Evolutionary conservation across 2,329 filamentous ascomycete genomes (phyloP).

Genomic region (Beauveria asiatica): DNA sequence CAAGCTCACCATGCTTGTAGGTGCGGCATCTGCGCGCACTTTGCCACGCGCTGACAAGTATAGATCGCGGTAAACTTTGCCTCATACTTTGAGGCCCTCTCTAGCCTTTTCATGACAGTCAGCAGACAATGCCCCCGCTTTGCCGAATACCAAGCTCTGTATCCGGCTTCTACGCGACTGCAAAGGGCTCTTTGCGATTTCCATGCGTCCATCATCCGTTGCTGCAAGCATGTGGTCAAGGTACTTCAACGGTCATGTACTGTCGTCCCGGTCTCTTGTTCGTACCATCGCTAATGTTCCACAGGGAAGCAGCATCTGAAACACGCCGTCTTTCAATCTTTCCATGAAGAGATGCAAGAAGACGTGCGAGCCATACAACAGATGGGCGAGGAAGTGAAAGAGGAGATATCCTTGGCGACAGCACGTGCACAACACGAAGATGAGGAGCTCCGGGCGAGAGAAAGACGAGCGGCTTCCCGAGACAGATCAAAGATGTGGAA

Average conservation of each 20-base stretch:
- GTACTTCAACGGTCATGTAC: constrained; percentile 14
- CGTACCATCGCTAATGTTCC: background rate
- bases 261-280: background rate
- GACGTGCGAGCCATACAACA: background rate
- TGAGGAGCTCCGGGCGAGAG: background rate
- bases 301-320: background rate
- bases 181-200: constrained; percentile 23
- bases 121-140: background rate
- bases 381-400: background rate
- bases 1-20: constrained; percentile 30
- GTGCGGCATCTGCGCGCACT: background rate
- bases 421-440: background rate
- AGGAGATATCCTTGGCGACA: background rate
- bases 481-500: background rate
- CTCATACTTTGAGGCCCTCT: background rate
- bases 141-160: background rate
- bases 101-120: background rate
- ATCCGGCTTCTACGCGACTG: background rate
- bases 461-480: background rate
- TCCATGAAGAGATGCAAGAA: background rate
- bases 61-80: background rate
- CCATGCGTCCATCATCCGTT: constrained; percentile 26
- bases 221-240: constrained; percentile 25
- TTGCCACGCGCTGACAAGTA: background rate
- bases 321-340: background rate